phyloP scores from a whole-genome alignment of 2,329 filamentous ascomycete species.

The Remersonia thermophila region DNA sequence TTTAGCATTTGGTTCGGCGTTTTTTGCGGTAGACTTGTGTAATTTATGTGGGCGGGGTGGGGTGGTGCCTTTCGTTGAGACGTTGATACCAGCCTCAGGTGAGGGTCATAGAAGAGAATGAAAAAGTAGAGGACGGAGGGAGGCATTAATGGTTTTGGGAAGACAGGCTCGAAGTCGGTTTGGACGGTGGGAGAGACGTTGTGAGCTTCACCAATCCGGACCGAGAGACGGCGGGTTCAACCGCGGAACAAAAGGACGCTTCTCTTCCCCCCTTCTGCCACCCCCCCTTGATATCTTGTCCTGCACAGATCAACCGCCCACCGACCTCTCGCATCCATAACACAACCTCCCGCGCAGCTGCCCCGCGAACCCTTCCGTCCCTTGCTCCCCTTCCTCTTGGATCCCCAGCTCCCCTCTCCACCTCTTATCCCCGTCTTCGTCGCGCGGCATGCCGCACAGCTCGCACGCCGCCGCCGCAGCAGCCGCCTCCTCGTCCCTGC shows the following conservation, averaged over 20 bases:
- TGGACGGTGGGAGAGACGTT: neutral
- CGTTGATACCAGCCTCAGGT: constrained; percentile 7
- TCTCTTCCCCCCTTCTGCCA: too few relatives aligned
- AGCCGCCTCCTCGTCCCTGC: too few relatives aligned
- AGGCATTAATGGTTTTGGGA: neutral
- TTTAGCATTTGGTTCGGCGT: constrained; percentile 4
- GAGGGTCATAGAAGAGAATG: constrained; percentile 2
- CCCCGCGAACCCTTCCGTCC: too few relatives aligned
- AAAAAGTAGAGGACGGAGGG: neutral
- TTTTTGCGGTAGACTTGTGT: constrained; percentile 7
- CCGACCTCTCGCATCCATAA: constrained; percentile 61
- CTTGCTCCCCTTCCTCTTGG: constrained; percentile 28
- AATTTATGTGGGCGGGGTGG: constrained; percentile 1
- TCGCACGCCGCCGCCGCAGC: constrained; percentile 36
- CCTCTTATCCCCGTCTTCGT: constrained; percentile 49
- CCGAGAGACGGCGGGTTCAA: too few relatives aligned
- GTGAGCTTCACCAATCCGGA: neutral
- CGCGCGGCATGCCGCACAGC: constrained; percentile 57
- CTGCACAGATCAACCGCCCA: constrained; percentile 22
- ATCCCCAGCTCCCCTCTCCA: constrained; percentile 48
- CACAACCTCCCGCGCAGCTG: constrained; percentile 50
- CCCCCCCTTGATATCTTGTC: too few relatives aligned
- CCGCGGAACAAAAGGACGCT: neutral
- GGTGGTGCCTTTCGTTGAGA: constrained; percentile 3
- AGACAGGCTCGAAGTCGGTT: neutral